Conservation (phyloP, 768 basidiomycete species). For the Termitomyces sp. region DNA sequence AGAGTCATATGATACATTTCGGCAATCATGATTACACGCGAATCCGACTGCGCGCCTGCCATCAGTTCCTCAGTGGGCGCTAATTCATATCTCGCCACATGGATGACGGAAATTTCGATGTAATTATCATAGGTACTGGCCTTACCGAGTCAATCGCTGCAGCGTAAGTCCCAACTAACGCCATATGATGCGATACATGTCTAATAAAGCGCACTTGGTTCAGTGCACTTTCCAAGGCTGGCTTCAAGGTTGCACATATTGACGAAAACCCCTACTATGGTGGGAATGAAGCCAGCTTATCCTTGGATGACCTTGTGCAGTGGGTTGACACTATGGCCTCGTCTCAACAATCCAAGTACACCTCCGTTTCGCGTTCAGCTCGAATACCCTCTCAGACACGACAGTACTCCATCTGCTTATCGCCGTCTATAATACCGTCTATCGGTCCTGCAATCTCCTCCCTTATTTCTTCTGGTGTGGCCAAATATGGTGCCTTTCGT, state of each 20-base stretch:
- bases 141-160: conserved; percentile 82
- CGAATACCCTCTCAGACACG: conserved; percentile 50
- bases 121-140: conserved; percentile 71
- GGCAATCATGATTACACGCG: background rate
- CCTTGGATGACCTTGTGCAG: conserved; percentile 68
- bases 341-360: conserved; percentile 26
- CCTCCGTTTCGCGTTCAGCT: conserved; percentile 37
- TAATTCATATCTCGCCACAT: conserved; percentile 9
- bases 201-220: background rate
- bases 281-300: conserved; percentile 72
- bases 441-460: conserved; percentile 74
- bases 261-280: conserved; percentile 87
- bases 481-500: conserved; percentile 88
- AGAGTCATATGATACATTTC: conserved; percentile 7
- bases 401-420: conserved; percentile 82
- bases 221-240: conserved; percentile 87
- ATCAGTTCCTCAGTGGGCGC: background rate
- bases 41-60: background rate
- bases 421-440: conserved; percentile 77
- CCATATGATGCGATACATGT: background rate
- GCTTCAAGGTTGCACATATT: conserved; percentile 83
- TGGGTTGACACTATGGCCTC: conserved; percentile 50
- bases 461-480: conserved; percentile 76
- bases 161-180: conserved; percentile 54
- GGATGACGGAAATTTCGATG: conserved; percentile 52